These are phyloP conservation scores for Gryganskiella cystojenkinii DNA, from an alignment of 192 early-diverging fungal genomes.

Conservation along the genomic window DNA sequence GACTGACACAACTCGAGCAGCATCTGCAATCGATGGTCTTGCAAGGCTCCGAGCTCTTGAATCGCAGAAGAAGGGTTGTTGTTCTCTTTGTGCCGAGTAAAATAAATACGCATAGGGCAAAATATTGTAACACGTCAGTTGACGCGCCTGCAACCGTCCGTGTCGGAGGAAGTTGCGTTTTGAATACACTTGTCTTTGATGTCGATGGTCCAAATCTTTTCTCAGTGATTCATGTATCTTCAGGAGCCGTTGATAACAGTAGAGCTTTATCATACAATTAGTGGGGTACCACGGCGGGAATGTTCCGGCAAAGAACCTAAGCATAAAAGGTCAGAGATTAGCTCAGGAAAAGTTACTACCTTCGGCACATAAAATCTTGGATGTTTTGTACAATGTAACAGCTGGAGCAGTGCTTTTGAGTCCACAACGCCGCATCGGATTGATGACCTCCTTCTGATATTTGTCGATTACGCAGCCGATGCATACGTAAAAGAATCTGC, in stretches of 20 bases:
- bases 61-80: neutral
- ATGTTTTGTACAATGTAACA: constrained; percentile 7
- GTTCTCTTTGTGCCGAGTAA: constrained; percentile 15
- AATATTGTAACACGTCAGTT: neutral
- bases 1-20: too few relatives aligned
- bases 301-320: constrained; percentile 12
- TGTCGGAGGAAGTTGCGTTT: constrained; percentile 1
- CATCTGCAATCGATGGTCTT: constrained; percentile 4
- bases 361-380: neutral
- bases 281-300: constrained; percentile 18
- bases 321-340: neutral
- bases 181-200: constrained; percentile 14
- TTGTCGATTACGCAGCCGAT: constrained; percentile 7
- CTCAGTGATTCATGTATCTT: constrained; percentile 5
- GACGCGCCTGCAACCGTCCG: neutral
- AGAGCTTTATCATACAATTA: constrained; percentile 6
- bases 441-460: constrained; percentile 14
- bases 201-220: constrained; percentile 12
- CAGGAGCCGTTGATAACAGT: neutral
- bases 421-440: constrained; percentile 3
- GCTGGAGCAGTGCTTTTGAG: constrained; percentile 5
- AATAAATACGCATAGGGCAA: neutral
- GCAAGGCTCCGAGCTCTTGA: constrained; percentile 9
- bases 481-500: too few relatives aligned
- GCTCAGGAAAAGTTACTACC: neutral